Base-by-base conservation (phyloP, 257 asterid genomes). In the Agastache rugosa region DNA sequence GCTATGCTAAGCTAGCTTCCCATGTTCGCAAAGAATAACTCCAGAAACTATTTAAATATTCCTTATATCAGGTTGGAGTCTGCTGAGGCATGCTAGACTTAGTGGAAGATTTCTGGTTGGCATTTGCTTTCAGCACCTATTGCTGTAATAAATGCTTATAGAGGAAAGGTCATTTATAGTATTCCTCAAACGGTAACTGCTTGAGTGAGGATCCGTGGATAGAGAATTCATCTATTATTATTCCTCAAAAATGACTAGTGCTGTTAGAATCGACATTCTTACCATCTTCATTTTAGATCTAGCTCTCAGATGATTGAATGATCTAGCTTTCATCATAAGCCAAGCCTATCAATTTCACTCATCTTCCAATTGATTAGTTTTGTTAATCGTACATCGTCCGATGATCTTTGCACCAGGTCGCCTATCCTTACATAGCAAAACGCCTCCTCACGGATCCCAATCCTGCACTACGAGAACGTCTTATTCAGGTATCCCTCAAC, bases 361-460 rank as follows among this genome's bases (percentile, higher is more conserved):
- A 53, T 27, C 39, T 74, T 34, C 44, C 45, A 15, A 2, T 77
- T 11, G 35, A 42, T 47, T 15, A 23, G 31, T 59, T 60, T 73
- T 67, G 42, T 45, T 76, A 34, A 66, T 73, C 63, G 34, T 74
- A 67, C 19, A 58, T 56, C 42, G 47, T 37, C 62, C 58, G 60
- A 20, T 75, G 71, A 79, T 74, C 68, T 20, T 74, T 82, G 61
- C 63, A 69, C 70, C 87, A 95, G 99, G 99, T 95, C n/a, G 99
- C 99, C 56, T 95, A 95, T 92, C 99, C 99, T 67, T 95, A 95
- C 75, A 86, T 95, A 72, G 99, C 99, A 62, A 95, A 95, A 90
- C 98, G 98, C 34, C 94, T 95, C 73, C 86, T 95, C 75, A 95
- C 99, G 67, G 98, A 95, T 85, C 99, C 99, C 41, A 92, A 95